Evolutionary conservation across 306 rosid genomes (phyloP).

Genomic region (Glycine tomentella): DNA sequence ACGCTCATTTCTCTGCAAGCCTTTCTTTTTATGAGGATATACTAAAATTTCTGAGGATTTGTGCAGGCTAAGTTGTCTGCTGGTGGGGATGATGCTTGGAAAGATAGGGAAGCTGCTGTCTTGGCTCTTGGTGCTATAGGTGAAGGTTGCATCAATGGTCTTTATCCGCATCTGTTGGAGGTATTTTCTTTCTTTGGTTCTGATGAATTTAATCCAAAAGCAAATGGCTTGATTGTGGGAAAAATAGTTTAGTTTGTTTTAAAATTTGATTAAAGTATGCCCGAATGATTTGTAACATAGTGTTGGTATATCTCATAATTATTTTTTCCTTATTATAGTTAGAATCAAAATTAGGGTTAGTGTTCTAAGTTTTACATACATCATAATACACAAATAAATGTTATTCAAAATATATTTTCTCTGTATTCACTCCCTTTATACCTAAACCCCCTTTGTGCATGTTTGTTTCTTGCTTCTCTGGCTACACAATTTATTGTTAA

Average conservation of each 20-base stretch:
- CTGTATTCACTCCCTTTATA: not conserved
- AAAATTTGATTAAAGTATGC: constrained; percentile 27
- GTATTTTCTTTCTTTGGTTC: constrained; percentile 58
- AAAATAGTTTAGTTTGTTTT: constrained; percentile 16
- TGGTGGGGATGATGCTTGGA: constrained; percentile 85
- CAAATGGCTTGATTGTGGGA: constrained; percentile 25
- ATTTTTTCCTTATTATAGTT: not conserved
- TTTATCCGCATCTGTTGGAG: constrained; percentile 87
- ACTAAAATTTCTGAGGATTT: constrained; percentile 39
- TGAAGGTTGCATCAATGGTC: constrained; percentile 98
- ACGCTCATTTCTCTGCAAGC: constrained; percentile 4
- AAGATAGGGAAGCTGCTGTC: constrained; percentile 99
- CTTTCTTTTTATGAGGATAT: constrained; percentile 29
- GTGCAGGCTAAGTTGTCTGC: constrained; percentile 78
- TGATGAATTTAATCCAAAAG: constrained; percentile 40
- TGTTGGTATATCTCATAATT: not conserved
- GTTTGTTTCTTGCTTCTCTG: constrained; percentile 23
- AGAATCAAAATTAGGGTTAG: not conserved
- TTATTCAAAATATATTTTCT: not conserved
- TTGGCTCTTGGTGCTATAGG: constrained; percentile 99
- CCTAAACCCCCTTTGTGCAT: not conserved
- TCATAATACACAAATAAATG: not conserved
- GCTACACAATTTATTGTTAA: not conserved
- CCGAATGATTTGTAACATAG: not conserved
- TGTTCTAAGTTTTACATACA: not conserved